Base-by-base conservation (phyloP, 768 basidiomycete genomes). In the Russula brevipes region DNA sequence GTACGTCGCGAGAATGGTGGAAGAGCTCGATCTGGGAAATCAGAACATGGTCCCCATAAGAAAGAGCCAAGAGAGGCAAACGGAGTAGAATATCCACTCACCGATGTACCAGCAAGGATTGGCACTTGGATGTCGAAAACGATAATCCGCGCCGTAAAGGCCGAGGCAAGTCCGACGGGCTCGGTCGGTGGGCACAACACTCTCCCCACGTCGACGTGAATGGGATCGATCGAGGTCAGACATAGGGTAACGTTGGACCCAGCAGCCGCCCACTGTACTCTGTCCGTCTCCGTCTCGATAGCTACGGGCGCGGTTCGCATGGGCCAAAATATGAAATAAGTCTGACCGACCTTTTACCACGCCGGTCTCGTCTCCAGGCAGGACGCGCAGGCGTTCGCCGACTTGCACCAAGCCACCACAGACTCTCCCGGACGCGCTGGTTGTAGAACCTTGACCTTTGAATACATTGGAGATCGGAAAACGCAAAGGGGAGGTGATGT, bases 391-490 rank as follows among this genome's bases (percentile, higher is more conserved):
- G 45, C 83, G 80, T 76, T 98, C 95, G 2, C 97, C 96, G 2
- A 94, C 89, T 74, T 98, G 95, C 4, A 98, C 81, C 42, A 98
- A 79, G 5, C 97, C 97, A 47, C 88, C 85, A 69, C 87, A 91
- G 49, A 98, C 76, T 54, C 94, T 78, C 17, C 97, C 97, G 30
- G 87, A 83, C 0, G 98, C 85, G 0, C 86, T 89, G 5, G 83
- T 84, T 2, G 89, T 84, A 2, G 90, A 85, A 16, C 87, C 84
- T 70, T 88, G 87, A 4, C 91, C 89, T 73, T 88, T 95, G 80
- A 96, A 98, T 4, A 98, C 91, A 72, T 99, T 98, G 12, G 94
- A 89, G 24, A 98, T 83, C 0, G 97, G 97, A 50, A 98, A 80
- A 42, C 97, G 84, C 30, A 96, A 73, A 0, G 95, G 87, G 0